Evolutionary conservation across 192 early-diverging fungal genomes (phyloP).

Genomic region (Entophlyctis helioformis): DNA sequence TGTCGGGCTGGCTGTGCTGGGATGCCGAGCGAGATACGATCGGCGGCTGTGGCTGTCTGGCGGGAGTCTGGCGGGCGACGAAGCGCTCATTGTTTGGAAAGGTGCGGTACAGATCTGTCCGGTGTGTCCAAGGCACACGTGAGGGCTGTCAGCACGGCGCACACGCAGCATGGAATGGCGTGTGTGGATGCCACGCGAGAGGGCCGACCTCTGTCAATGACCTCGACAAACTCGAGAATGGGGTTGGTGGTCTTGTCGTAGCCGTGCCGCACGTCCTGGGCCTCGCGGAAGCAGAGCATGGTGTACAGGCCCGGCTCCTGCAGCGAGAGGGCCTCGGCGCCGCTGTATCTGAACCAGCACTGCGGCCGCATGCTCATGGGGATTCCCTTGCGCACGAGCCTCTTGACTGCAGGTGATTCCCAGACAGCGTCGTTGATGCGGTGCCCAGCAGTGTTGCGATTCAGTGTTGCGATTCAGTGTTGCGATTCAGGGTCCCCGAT

Average conservation of each 20-base stretch:
- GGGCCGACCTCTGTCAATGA: slow-evolving; percentile 57
- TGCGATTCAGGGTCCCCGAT: too few species aligned
- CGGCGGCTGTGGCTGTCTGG: background rate
- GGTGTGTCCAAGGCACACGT: background rate
- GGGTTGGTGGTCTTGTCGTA: slow-evolving; percentile 36
- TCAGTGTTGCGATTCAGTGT: too few species aligned
- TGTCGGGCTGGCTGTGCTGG: slow-evolving; percentile 1
- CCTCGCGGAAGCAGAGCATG: slow-evolving; percentile 28
- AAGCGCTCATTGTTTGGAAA: slow-evolving; percentile 70
- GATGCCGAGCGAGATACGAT: background rate
- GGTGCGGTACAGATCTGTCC: slow-evolving; percentile 58
- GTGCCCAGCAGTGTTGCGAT: too few species aligned
- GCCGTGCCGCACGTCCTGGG: slow-evolving; percentile 12
- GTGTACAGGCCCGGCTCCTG: slow-evolving; percentile 47
- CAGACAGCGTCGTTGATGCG: too few species aligned
- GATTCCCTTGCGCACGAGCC: slow-evolving; percentile 69
- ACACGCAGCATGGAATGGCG: too few species aligned
- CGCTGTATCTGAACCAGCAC: slow-evolving; percentile 62
- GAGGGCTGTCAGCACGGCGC: too few species aligned
- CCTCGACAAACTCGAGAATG: slow-evolving; percentile 44
- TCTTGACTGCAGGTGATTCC: too few species aligned
- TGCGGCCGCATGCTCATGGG: slow-evolving; percentile 53
- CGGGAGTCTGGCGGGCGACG: slow-evolving; percentile 19
- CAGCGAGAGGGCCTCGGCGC: slow-evolving; percentile 44
- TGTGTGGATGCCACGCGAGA: too few species aligned